These are phyloP conservation scores for Scorias spongiosa DNA, from an alignment of 2,329 filamentous ascomycete species.

Conservation along the genomic window DNA sequence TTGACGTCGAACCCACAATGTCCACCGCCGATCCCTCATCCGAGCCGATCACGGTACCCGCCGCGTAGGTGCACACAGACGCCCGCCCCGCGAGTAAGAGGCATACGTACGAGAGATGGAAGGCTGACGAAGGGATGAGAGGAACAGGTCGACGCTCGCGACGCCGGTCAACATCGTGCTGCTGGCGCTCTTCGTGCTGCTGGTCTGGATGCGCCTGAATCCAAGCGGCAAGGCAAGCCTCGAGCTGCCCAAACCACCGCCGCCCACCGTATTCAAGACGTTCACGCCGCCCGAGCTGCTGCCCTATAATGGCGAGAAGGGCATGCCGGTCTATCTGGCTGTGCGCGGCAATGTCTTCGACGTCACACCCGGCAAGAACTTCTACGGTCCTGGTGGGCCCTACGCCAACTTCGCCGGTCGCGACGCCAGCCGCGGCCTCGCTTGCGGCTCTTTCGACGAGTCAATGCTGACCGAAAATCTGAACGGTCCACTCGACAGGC, in stretches of 20 bases:
- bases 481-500: slow-evolving; percentile 62
- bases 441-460: slow-evolving; percentile 83
- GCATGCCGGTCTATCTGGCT: slow-evolving; percentile 70
- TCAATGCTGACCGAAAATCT: slow-evolving; percentile 90
- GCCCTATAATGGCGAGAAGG: slow-evolving; percentile 64
- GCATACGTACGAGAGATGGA: too few species aligned
- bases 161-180: slow-evolving; percentile 49
- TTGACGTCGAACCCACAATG: too few species aligned
- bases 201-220: slow-evolving; percentile 44
- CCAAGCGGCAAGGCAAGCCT: slow-evolving; percentile 31
- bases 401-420: slow-evolving; percentile 94
- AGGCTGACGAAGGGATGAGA: too few species aligned
- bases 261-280: slow-evolving; percentile 71
- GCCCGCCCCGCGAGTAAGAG: too few species aligned
- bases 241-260: slow-evolving; percentile 39
- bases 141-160: slow-evolving; percentile 35
- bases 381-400: slow-evolving; percentile 89
- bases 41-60: too few species aligned
- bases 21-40: too few species aligned
- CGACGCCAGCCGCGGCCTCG: slow-evolving; percentile 77
- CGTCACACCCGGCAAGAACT: slow-evolving; percentile 71
- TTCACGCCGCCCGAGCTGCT: slow-evolving; percentile 74
- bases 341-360: slow-evolving; percentile 87
- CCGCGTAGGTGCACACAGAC: too few species aligned
- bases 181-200: slow-evolving; percentile 39